A percentile compares a stretch with the other conserved stretches of the same genome.
Evolutionary conservation across 495 filamentous ascomycete genomes (phyloP).

Genomic region (Penicillium riverlandense): DNA sequence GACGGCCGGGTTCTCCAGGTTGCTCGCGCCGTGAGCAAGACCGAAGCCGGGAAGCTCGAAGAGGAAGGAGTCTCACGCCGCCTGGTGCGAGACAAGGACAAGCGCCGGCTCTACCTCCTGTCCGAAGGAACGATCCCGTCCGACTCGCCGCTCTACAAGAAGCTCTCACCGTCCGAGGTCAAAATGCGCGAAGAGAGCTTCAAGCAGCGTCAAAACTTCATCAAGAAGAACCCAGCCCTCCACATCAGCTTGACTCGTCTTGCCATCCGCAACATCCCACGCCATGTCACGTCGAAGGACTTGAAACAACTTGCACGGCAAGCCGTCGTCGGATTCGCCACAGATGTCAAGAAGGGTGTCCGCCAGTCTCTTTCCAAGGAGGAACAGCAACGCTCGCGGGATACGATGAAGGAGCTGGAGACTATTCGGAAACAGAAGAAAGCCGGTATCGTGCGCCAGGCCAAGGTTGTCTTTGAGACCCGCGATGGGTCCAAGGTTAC

Average conservation of each 20-base stretch:
- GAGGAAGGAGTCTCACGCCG: conserved; percentile 57
- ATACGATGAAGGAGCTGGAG: conserved; percentile 75
- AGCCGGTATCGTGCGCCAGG: conserved; percentile 91
- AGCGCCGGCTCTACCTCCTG: conserved; percentile 84
- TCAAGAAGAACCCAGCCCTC: conserved; percentile 82
- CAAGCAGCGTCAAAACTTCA: conserved; percentile 81
- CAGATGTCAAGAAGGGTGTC: conserved; percentile 68
- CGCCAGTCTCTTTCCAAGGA: conserved; percentile 79
- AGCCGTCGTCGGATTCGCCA: conserved; percentile 88
- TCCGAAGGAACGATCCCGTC: conserved; percentile 74
- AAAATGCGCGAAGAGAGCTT: conserved; percentile 81
- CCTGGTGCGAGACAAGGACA: conserved; percentile 72
- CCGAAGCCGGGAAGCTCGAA: conserved; percentile 67
- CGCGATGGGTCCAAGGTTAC: conserved; percentile 70
- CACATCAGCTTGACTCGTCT: conserved; percentile 88
- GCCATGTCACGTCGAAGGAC: conserved; percentile 75
- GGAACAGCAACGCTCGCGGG: conserved; percentile 68
- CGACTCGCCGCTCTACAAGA: conserved; percentile 64
- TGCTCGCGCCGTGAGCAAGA: conserved; percentile 72
- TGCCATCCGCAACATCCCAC: conserved; percentile 88
- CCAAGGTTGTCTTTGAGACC: conserved; percentile 90
- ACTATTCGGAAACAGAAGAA: conserved; percentile 67
- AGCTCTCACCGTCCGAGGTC: conserved; percentile 71
- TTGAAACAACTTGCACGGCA: conserved; percentile 85
- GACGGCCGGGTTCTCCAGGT: conserved; percentile 83